These are phyloP conservation scores for Lepidium sativum DNA, from an alignment of 345 rosid species.

Conservation along the genomic window DNA sequence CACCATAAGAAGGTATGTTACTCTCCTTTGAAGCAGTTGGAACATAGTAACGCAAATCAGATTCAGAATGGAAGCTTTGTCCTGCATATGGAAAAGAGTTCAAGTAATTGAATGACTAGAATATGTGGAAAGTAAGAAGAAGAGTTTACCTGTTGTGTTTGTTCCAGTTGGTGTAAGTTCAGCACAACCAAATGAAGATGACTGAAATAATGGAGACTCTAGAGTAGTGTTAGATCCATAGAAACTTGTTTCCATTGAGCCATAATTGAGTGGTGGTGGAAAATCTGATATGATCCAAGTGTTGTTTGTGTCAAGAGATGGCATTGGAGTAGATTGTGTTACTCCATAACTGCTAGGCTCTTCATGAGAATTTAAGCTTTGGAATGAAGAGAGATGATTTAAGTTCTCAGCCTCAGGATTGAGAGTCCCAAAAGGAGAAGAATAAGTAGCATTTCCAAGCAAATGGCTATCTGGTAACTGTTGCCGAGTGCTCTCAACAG, in stretches of 20 bases:
- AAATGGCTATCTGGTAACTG: conserved; percentile 32
- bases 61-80: background rate
- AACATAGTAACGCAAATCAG: background rate
- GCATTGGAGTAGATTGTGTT: background rate
- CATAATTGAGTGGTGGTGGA: conserved; percentile 32
- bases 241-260: conserved; percentile 42
- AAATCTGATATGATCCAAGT: conserved; percentile 31
- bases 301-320: conserved; percentile 34
- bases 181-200: conserved; percentile 25
- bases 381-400: conserved; percentile 69
- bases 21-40: background rate
- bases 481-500: conserved; percentile 1
- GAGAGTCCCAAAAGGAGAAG: conserved; percentile 44
- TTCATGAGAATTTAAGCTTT: conserved; percentile 36
- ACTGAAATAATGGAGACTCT: conserved; percentile 32
- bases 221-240: conserved; percentile 27
- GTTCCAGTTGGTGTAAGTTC: conserved; percentile 26
- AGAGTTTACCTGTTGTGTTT: conserved; percentile 19
- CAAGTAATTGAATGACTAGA: background rate
- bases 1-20: conserved; percentile 10
- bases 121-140: conserved; percentile 13
- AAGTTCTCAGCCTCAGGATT: conserved; percentile 29
- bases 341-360: conserved; percentile 15
- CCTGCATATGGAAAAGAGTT: background rate
- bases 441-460: conserved; percentile 28